Conservation (phyloP, 805 yeast species). For the Lachancea lanzarotensis region DNA sequence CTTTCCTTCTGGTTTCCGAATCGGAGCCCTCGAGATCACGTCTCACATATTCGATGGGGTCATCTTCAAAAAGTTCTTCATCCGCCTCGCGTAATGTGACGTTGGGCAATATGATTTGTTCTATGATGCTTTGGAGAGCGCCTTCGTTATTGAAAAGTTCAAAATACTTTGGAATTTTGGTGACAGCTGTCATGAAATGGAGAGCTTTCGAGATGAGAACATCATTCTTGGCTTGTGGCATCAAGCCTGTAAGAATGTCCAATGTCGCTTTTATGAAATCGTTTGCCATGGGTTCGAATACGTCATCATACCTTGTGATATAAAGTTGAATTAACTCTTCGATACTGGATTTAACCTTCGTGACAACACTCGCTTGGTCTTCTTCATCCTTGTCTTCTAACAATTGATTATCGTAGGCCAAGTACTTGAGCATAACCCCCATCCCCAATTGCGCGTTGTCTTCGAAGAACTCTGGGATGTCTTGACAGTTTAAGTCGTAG, state of each 20-base stretch:
- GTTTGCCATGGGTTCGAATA: slow-evolving; percentile 70
- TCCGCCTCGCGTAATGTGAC: slow-evolving; percentile 79
- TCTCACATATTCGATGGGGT: slow-evolving; percentile 87
- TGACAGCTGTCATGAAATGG: slow-evolving; percentile 74
- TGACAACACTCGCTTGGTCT: slow-evolving; percentile 62
- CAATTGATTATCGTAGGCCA: slow-evolving; percentile 51
- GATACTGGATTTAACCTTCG: slow-evolving; percentile 70
- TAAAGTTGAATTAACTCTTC: slow-evolving; percentile 82
- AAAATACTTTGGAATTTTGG: slow-evolving; percentile 60
- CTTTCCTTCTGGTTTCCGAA: slow-evolving; percentile 82
- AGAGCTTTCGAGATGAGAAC: slow-evolving; percentile 74
- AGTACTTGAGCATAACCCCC: slow-evolving; percentile 75
- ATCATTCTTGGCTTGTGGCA: slow-evolving; percentile 74
- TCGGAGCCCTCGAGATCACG: slow-evolving; percentile 95
- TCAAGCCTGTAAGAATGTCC: slow-evolving; percentile 60
- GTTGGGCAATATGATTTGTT: slow-evolving; percentile 83
- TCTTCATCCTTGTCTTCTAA: slow-evolving; percentile 49
- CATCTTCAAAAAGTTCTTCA: slow-evolving; percentile 92
- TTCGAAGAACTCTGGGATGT: slow-evolving; percentile 96
- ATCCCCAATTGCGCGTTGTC: slow-evolving; percentile 75
- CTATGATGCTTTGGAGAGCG: slow-evolving; percentile 67
- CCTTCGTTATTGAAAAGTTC: slow-evolving; percentile 57
- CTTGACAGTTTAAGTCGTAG: slow-evolving; percentile 94
- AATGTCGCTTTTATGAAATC: slow-evolving; percentile 78
- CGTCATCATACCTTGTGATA: slow-evolving; percentile 87